Base-by-base conservation (phyloP, 2,329 filamentous ascomycete species). In the Pestalotiopsis sp. region DNA sequence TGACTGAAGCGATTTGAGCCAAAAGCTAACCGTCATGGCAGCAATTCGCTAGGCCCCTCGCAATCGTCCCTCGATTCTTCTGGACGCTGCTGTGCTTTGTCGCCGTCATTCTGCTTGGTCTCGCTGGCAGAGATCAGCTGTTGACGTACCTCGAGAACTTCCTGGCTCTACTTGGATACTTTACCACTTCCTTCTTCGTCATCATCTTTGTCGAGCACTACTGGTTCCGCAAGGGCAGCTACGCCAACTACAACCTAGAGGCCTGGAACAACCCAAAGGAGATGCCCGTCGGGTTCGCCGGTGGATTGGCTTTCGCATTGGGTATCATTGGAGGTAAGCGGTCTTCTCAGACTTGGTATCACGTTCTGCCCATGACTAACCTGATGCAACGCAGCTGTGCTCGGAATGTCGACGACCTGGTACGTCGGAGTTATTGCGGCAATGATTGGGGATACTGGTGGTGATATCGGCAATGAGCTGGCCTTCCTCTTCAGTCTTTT, bases 351-450 rank as follows among this genome's bases (percentile, higher is more conserved):
- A 57, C 52, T 52, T 66, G 69, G 52, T 68, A 66, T 35, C 13
- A 40, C 65, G 9, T 64, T 9, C 35, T 35, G 17, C 13, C 24
- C 24, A 56, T 17, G 13, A 30, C n/a, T 39, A 17, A 39, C 52
- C 9, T 39, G 30, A 17, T 57, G 13, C 14, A 4, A 20, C 9
- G 57, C 56, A 72, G 70, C 71, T 78, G 79, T 86, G 24, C 78
- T 89, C 73, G 88, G 87, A 1, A 89, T 90, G 87, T 81, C 81
- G 60, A 83, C 88, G 77, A 87, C 84, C 0, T 88, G 84, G 82
- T 87, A 84, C 71, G 77, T 84, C 24, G 85, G 85, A 0, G 77
- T 78, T 2, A 70, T 86, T 63, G 83, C 80, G 1, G 75, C 72
- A 55, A 73, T 78, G 69, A 85, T 86, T 68, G 82, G 83, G 4